Percentiles rank a stretch among this genome's conserved stretches.
phyloP scores from a whole-genome alignment of 1,139 yeast species.

The Blastobotrys illinoisensis region DNA sequence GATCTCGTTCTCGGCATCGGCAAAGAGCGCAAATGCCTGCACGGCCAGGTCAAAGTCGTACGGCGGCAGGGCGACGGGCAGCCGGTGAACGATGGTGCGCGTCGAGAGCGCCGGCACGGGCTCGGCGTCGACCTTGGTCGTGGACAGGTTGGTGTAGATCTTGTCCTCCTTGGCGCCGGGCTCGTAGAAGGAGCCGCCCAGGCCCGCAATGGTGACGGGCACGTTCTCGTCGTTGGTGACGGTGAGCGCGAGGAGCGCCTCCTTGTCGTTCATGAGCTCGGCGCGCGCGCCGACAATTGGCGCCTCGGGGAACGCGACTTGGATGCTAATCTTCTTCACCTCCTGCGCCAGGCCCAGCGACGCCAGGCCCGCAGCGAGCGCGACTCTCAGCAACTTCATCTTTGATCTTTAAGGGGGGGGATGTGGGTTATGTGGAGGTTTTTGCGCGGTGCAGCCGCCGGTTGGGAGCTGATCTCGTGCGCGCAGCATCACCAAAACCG shows the following conservation, averaged over 20 bases:
- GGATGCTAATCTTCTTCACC: constrained; percentile 4
- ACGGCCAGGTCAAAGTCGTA: constrained; percentile 49
- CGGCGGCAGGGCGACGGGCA: constrained; percentile 48
- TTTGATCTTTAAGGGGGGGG: background rate
- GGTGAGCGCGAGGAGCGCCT: constrained; percentile 48
- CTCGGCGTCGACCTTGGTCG: constrained; percentile 61
- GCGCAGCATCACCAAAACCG: background rate
- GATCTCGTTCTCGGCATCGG: constrained; percentile 44
- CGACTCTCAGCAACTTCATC: constrained; percentile 8
- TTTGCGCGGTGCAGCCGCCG: background rate
- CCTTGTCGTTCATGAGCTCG: constrained; percentile 44
- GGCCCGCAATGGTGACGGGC: constrained; percentile 57
- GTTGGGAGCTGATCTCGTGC: background rate
- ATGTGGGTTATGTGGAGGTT: background rate
- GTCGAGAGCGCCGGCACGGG: constrained; percentile 41
- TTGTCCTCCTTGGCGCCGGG: constrained; percentile 36
- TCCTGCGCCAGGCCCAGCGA: constrained; percentile 2
- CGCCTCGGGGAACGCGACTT: constrained; percentile 9
- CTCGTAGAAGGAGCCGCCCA: constrained; percentile 65
- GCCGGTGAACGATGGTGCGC: constrained; percentile 26
- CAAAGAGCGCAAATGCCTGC: constrained; percentile 48
- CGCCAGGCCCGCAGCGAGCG: constrained; percentile 1
- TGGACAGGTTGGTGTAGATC: constrained; percentile 55
- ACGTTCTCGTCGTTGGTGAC: constrained; percentile 54
- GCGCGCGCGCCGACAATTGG: constrained; percentile 5